phyloP scores from a whole-genome alignment of 108 stramenopile species.

The Cyclotella atomus region DNA sequence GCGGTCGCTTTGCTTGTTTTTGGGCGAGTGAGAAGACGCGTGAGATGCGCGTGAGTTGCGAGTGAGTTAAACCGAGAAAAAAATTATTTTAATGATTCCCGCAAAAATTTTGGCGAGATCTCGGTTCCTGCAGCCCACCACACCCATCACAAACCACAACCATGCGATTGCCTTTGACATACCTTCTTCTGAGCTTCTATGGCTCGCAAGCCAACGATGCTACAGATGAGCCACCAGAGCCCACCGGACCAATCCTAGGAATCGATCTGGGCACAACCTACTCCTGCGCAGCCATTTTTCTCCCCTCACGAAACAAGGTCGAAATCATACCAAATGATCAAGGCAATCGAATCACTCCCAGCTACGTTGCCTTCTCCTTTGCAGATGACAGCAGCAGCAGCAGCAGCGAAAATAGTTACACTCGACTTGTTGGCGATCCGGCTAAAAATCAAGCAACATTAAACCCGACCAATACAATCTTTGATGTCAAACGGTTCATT shows the following conservation, averaged over 20 bases:
- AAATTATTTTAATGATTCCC: too few relatives aligned
- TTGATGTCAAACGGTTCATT: constrained; percentile 98
- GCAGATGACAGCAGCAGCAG: constrained; percentile 5
- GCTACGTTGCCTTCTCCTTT: constrained; percentile 92
- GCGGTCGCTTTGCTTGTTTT: too few relatives aligned
- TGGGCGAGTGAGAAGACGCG: too few relatives aligned
- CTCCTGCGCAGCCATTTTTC: constrained; percentile 98
- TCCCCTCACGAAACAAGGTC: constrained; percentile 88
- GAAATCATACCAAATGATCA: constrained; percentile 99
- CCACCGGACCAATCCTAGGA: constrained; percentile 40
- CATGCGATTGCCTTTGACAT: background rate
- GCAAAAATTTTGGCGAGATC: too few relatives aligned
- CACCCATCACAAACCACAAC: too few relatives aligned
- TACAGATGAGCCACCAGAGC: background rate
- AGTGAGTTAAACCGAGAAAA: too few relatives aligned
- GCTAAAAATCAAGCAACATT: constrained; percentile 99
- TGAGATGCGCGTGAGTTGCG: too few relatives aligned
- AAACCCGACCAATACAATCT: constrained; percentile 97
- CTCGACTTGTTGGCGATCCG: constrained; percentile 96
- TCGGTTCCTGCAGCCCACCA: too few relatives aligned
- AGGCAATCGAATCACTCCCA: constrained; percentile 99
- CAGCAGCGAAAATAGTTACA: constrained; percentile 54
- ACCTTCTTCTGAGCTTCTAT: background rate
- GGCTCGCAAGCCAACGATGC: background rate
- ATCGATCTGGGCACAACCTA: constrained; percentile 98